Evolutionary conservation across 352 stramenopile genomes (phyloP), one percentile per base, ranked within the genome.

Genomic region (Phytophthora parvispora): DNA sequence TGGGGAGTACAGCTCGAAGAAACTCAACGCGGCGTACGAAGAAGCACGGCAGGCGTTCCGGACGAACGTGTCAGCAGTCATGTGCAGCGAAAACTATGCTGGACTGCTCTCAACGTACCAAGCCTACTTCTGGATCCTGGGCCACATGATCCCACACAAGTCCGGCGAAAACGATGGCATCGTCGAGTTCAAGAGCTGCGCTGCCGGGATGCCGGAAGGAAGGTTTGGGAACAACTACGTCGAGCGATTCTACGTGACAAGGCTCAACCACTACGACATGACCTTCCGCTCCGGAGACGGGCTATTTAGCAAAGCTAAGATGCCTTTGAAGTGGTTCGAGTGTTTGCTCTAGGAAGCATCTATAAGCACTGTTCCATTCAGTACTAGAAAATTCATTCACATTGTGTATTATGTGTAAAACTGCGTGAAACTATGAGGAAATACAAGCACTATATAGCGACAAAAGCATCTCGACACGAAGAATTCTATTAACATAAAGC

Each of bases 271-370:
- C 60, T 43, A 59, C 10, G 81, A 86, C 29, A 81, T 67, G 25
- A 55, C 74, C 22, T 81, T 87, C 61, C 77, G 60, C 29, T 65
- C 78, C 52, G 79, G 79, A 18, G 81, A 87, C 34, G 74, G 66
- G 0, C 64, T 75, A n/a, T 71, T 79, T 32, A 36, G 75, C 34
- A 68, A 67, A 7, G 32, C 71, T 18, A 67, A 82, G 51, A 88
- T 78, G 61, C 81, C 79, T 0, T 47, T 83, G 20, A 87, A 84
- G 53, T 89, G 81, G 81, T 81, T 89, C 43, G 75, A 54, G 48
- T 54, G 48, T 56, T n/a, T 77, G 48, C 67, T 88, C 3, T 84
- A 76, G 13, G 13, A 12, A 43, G 36, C 36, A 0, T n/a, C 12
- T n/a, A 20, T n/a, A 15, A 43, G n/a, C n/a, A n/a, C n/a, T n/a